Conservation (phyloP, 768 basidiomycete genomes). For the Lentinula sp. region DNA sequence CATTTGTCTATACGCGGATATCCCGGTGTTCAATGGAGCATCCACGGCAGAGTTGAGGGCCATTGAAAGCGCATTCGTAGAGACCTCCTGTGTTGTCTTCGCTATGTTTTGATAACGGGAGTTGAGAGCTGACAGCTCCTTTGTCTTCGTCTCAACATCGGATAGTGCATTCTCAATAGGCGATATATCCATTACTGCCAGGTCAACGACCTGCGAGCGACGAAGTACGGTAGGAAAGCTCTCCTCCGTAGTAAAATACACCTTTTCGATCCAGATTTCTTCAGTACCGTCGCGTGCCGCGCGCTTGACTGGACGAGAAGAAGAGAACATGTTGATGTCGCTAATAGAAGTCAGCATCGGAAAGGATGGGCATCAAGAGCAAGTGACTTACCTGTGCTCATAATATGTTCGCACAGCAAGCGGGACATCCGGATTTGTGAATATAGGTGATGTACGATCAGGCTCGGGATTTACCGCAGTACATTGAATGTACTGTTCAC, state of each 20-base stretch:
- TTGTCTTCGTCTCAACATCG: conserved; percentile 77
- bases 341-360: conserved; percentile 28
- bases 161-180: conserved; percentile 79
- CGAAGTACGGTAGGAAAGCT: conserved; percentile 88
- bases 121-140: conserved; percentile 65
- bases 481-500: conserved; percentile 84
- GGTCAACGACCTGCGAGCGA: conserved; percentile 76
- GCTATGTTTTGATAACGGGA: conserved; percentile 71
- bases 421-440: conserved; percentile 81
- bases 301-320: conserved; percentile 62
- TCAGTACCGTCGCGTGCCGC: conserved; percentile 57
- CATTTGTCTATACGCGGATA: conserved; percentile 67
- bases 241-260: conserved; percentile 79
- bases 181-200: conserved; percentile 70
- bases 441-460: conserved; percentile 67
- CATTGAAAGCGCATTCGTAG: conserved; percentile 82
- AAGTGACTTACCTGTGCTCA: conserved; percentile 60
- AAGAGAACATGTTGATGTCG: conserved; percentile 79
- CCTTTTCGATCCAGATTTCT: conserved; percentile 87
- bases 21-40: conserved; percentile 68
- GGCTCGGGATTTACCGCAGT: conserved; percentile 83
- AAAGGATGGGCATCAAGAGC: not conserved
- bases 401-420: conserved; percentile 78
- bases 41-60: conserved; percentile 85
- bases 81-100: conserved; percentile 65